Base-by-base conservation (phyloP, 2,329 filamentous ascomycete species). In the Podosphaera aphanis region DNA sequence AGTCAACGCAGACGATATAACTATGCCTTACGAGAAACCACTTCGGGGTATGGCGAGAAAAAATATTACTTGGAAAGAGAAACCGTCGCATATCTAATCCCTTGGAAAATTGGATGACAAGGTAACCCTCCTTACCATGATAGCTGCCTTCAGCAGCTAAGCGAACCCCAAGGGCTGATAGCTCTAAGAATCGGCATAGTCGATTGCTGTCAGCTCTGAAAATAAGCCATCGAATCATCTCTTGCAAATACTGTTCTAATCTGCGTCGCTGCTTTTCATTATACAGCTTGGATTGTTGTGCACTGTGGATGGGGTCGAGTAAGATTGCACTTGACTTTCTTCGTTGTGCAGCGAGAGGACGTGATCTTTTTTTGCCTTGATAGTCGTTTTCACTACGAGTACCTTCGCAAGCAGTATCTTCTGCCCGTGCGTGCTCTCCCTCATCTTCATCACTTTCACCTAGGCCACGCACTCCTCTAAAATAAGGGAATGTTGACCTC, bases 1-100 rank as follows among this genome's bases (percentile, higher is more conserved):
- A 94, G 59, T 95, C 88, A n/a, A 95, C 86, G 54, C 88, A 94
- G 39, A 93, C 88, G 49, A 98, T 79, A 57, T 98, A 98, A 64
- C 85, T 95, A 62, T 95, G 86, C 44, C 90, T 72, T n/a, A 98
- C 85, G 18, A 95, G 68, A 59, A 98, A 98, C 90, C 90, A 98
- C 61, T 94, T 94, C 16, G 85, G 83, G 49, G 76, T 80, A 62
- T 94, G 86, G 11, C 85, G 74, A 45, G 77, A 75, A 57, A 85
- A 82, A 50, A 93, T 71, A 55, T 85, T 77, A 44, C 74, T 69
- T 0, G 84, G 83, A 2, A 78, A 85, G 57, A 90, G 67, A 29
- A 86, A 79, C 52, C 79, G 79, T 49, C 85, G 73, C 56, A 88
- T 85, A 61, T 93, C 84, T 20, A 93, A 69, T 2, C 85, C 86